A percentile compares a stretch with the other conserved stretches of the same genome.
phyloP scores from a whole-genome alignment of 129 eudicot species.

The Heracleum sosnowskyi region DNA sequence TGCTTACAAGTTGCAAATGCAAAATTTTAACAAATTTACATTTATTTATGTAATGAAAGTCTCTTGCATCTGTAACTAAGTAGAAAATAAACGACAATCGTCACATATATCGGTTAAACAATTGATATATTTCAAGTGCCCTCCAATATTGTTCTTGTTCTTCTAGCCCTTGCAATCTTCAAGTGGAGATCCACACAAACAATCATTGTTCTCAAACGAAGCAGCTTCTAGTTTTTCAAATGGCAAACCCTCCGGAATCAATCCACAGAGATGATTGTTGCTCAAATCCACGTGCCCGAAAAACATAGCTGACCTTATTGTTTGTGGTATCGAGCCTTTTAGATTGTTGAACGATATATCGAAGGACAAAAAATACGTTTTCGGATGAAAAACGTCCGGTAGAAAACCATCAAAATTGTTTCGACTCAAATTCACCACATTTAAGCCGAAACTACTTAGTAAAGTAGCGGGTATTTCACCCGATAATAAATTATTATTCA shows the following conservation, averaged over 20 bases:
- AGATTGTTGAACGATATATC: constrained; percentile 59
- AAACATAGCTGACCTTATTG: constrained; percentile 44
- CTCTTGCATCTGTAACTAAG: background rate
- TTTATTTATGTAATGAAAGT: no score
- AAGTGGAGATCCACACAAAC: constrained; percentile 74
- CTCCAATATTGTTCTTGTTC: background rate
- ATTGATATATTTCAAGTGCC: background rate
- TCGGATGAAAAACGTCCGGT: constrained; percentile 64
- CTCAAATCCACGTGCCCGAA: constrained; percentile 83
- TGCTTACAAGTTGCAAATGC: no score
- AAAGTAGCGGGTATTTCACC: constrained; percentile 51
- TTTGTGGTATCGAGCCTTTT: constrained; percentile 59
- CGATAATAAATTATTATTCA: constrained; percentile 51
- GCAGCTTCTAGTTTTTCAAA: constrained; percentile 76
- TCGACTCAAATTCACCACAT: constrained; percentile 63
- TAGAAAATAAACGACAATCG: background rate
- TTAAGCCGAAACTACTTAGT: constrained; percentile 48
- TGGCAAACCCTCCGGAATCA: constrained; percentile 56
- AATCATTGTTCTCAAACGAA: constrained; percentile 59
- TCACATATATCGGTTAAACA: background rate
- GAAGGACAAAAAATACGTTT: constrained; percentile 51
- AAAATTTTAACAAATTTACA: no score
- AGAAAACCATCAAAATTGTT: constrained; percentile 53
- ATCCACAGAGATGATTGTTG: constrained; percentile 70
- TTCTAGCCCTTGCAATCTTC: constrained; percentile 27